Base-by-base conservation (phyloP, 2,329 filamentous ascomycete genomes). In the Beauveria pseudobassiana region DNA sequence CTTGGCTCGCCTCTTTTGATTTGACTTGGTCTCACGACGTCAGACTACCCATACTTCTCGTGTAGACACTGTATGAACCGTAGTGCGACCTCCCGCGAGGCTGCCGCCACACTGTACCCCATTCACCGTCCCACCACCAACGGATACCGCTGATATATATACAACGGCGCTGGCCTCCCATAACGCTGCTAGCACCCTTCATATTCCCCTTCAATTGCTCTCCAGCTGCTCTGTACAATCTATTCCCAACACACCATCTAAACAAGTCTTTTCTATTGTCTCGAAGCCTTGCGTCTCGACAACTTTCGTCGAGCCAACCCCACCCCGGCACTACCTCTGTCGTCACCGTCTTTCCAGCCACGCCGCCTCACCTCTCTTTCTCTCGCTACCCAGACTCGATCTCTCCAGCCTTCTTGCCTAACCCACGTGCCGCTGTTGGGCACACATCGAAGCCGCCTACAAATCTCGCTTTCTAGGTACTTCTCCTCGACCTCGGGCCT, bases 261-360 rank as follows among this genome's bases (percentile, higher is more conserved):
- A 14, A 40, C 50, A 28, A 16, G 30, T 58, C 34, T 22, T 45
- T 42, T 50, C 16, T 42, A 20, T 22, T 42, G 28, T 58, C 54
- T 57, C 42, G 53, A 34, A 26, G 48, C 8, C 24, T n/a, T 18
- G 22, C 34, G 42, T 56, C 42, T 56, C 5, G 22, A 48, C 42
- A 45, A 28, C n/a, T 18, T 18, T 18, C 43, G 8, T 58, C 30
- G 34, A 58, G 28, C 26, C 45, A 42, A 58, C 55, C 45, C 55
- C 54, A 28, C 55, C 40, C 40, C 38, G 28, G 9, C 20, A 28
- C 22, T 4, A 12, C 30, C 55, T 58, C 55, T 58, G 55, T 58
- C 55, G 45, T 58, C 55, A 58, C 55, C 55, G 55, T 58, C 55
- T 50, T 58, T 58, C 55, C 55, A 49, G 55, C 55, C 55, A 38